Evolutionary conservation across 2,329 filamentous ascomycete species (phyloP).

Genomic region (Epichloe uncinata): DNA sequence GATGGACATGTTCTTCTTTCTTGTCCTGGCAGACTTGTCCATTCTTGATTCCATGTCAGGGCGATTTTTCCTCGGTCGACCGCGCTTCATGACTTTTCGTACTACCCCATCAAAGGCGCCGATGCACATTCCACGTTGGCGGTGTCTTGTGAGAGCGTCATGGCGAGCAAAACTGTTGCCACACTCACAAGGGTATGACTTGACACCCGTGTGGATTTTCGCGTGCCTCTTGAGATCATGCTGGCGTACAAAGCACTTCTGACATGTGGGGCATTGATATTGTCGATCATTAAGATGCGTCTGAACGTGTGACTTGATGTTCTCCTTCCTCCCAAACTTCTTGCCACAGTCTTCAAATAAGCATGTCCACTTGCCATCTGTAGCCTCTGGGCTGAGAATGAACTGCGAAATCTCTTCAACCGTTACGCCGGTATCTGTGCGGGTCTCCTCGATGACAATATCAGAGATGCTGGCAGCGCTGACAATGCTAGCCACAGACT

Average conservation of each 20-base stretch:
- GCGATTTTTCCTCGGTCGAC: conserved; percentile 47
- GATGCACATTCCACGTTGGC: conserved; percentile 91
- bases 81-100: conserved; percentile 47
- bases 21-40: conserved; percentile 41
- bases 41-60: conserved; percentile 43
- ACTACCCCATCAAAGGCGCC: conserved; percentile 77
- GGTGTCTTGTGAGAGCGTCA: conserved; percentile 85
- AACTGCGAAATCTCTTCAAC: conserved; percentile 68
- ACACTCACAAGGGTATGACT: conserved; percentile 89
- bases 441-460: conserved; percentile 52
- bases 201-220: conserved; percentile 93
- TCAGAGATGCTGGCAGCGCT: conserved; percentile 46
- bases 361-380: conserved; percentile 70
- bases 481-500: conserved; percentile 44
- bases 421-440: conserved; percentile 71
- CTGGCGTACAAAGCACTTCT: conserved; percentile 92
- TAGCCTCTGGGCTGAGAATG: conserved; percentile 58
- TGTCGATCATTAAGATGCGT: conserved; percentile 95
- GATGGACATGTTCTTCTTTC: conserved; percentile 40
- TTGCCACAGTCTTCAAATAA: conserved; percentile 70
- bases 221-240: conserved; percentile 95
- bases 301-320: conserved; percentile 97
- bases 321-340: conserved; percentile 91
- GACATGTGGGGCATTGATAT: conserved; percentile 84
- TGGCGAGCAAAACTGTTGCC: conserved; percentile 91